Evolutionary conservation across 75 land plant species (phyloP).

Genomic region (Pinus taeda): DNA sequence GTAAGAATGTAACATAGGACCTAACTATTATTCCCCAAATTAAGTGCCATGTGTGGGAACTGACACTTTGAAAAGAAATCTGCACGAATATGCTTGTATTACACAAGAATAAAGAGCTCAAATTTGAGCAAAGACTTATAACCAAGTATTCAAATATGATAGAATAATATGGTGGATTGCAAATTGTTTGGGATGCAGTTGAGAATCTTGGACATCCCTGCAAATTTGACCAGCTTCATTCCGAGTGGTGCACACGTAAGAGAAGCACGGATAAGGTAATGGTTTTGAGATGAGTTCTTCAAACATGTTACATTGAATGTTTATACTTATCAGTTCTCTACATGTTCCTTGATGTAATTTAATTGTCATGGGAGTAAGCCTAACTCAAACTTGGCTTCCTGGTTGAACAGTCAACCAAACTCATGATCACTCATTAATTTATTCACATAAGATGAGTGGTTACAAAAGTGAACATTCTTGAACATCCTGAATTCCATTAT

Average conservation of each 20-base stretch:
- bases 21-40: too few species aligned
- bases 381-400: neutral
- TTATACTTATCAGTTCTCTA: neutral
- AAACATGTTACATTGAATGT: too few species aligned
- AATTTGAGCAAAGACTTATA: neutral
- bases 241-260: neutral
- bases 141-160: neutral
- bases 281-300: too few species aligned
- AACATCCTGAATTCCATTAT: neutral
- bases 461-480: neutral
- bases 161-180: neutral
- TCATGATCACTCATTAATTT: neutral
- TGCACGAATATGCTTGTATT: neutral
- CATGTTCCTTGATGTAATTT: neutral
- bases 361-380: neutral
- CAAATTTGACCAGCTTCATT: neutral
- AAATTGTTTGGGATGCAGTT: neutral
- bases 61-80: too few species aligned
- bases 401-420: neutral
- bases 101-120: neutral
- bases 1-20: too few species aligned
- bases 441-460: neutral
- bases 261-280: too few species aligned
- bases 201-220: neutral
- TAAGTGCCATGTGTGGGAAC: too few species aligned